Conservation (phyloP, 2,329 filamentous ascomycete genomes). For the Aspergillus spinulosporus region DNA sequence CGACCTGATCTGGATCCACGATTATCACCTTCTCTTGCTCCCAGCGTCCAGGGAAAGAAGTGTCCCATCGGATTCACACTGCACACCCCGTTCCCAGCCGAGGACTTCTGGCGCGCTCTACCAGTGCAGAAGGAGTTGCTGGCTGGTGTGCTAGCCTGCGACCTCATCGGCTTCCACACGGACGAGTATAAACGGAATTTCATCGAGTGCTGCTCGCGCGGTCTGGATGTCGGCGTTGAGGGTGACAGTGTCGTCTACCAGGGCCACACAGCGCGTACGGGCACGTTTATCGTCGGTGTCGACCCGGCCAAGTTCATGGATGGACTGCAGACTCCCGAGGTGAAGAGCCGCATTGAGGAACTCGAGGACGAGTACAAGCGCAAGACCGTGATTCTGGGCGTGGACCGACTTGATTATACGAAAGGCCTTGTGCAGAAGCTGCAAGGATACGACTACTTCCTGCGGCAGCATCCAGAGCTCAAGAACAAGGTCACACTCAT, state of each 20-base stretch:
- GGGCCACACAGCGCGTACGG: slow-evolving; percentile 77
- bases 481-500: slow-evolving; percentile 90
- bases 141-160: slow-evolving; percentile 78
- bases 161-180: slow-evolving; percentile 96
- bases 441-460: slow-evolving; percentile 86
- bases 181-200: slow-evolving; percentile 94
- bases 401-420: slow-evolving; percentile 93
- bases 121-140: slow-evolving; percentile 84
- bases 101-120: slow-evolving; percentile 88
- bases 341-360: slow-evolving; percentile 75
- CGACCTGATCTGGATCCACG: slow-evolving; percentile 91
- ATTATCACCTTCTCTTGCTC: slow-evolving; percentile 95
- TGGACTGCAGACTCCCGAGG: slow-evolving; percentile 41
- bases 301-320: slow-evolving; percentile 92
- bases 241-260: slow-evolving; percentile 76
- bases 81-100: slow-evolving; percentile 90
- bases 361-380: slow-evolving; percentile 82
- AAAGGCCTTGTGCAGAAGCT: slow-evolving; percentile 95
- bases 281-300: slow-evolving; percentile 92
- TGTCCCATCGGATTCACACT: slow-evolving; percentile 95
- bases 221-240: slow-evolving; percentile 62
- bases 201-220: slow-evolving; percentile 72
- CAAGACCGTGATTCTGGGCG: slow-evolving; percentile 87
- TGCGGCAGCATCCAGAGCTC: slow-evolving; percentile 90
- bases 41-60: slow-evolving; percentile 70